Conservation (phyloP, 768 basidiomycete genomes). For the Crassisporium funariophilum region DNA sequence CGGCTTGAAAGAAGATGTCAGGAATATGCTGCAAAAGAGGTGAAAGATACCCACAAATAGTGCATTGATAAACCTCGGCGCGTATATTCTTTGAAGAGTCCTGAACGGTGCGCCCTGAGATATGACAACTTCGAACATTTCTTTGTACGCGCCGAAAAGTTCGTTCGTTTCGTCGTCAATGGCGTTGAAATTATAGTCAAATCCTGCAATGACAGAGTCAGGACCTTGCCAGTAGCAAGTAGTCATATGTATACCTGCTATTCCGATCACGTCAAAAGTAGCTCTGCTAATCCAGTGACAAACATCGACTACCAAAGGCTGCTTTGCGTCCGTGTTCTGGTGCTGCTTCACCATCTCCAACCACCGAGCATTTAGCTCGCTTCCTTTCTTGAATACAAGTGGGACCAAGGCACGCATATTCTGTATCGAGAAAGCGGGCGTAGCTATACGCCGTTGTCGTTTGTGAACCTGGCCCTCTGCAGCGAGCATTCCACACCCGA, state of each 20-base stretch:
- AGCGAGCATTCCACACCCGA: conserved; percentile 83
- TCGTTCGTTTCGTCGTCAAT: conserved; percentile 80
- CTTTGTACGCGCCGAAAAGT: conserved; percentile 77
- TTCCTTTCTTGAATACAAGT: conserved; percentile 69
- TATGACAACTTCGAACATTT: conserved; percentile 79
- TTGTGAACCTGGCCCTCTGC: conserved; percentile 79
- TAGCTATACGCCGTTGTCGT: conserved; percentile 76
- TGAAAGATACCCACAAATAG: conserved; percentile 53
- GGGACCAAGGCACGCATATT: conserved; percentile 74
- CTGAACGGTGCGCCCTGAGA: conserved; percentile 52
- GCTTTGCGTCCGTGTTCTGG: conserved; percentile 23
- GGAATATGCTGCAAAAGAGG: background rate
- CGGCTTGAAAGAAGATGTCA: conserved; percentile 42
- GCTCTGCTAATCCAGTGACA: conserved; percentile 80
- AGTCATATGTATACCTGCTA: conserved; percentile 68
- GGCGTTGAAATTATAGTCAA: conserved; percentile 85
- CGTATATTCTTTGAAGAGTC: conserved; percentile 54
- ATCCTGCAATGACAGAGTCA: conserved; percentile 43
- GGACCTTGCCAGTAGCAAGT: background rate
- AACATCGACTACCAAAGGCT: conserved; percentile 80
- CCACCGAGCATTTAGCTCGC: conserved; percentile 65
- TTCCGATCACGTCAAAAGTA: conserved; percentile 89
- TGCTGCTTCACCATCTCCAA: conserved; percentile 39
- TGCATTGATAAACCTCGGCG: conserved; percentile 53
- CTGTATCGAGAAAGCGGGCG: conserved; percentile 80